A percentile compares a stretch with the other conserved stretches of the same genome.
These are phyloP conservation scores for Chamaenerion angustifolium DNA, from an alignment of 345 rosid species.

Conservation along the genomic window DNA sequence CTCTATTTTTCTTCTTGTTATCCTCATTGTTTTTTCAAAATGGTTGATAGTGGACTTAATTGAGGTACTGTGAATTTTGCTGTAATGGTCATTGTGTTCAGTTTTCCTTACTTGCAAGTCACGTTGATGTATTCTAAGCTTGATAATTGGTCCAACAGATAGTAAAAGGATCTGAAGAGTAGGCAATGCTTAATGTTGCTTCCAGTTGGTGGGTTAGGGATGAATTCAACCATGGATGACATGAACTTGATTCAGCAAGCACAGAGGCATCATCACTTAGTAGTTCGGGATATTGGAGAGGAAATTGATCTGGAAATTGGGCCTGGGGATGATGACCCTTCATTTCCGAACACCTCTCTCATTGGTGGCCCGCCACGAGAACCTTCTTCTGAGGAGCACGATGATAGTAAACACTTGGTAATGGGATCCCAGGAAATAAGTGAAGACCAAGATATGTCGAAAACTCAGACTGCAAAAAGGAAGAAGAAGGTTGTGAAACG, in stretches of 20 bases:
- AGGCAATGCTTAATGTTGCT: conserved; percentile 92
- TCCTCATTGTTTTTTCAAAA: no score
- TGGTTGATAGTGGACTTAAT: no score
- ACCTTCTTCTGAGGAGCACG: conserved; percentile 67
- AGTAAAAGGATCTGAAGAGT: neutral
- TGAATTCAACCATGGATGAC: conserved; percentile 93
- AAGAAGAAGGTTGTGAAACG: conserved; percentile 96
- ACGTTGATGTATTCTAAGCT: no score
- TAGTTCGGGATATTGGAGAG: conserved; percentile 86
- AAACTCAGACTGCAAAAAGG: conserved; percentile 54
- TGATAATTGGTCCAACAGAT: neutral
- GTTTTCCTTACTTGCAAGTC: no score
- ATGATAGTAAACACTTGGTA: conserved; percentile 66
- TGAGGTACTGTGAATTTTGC: no score
- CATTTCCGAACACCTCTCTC: conserved; percentile 66
- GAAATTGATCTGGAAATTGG: conserved; percentile 98
- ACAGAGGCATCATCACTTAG: conserved; percentile 91
- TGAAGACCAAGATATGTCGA: conserved; percentile 64
- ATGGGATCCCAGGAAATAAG: conserved; percentile 51
- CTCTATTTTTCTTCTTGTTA: no score
- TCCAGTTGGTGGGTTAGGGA: conserved; percentile 60
- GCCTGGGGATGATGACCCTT: conserved; percentile 76
- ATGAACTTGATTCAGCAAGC: conserved; percentile 95
- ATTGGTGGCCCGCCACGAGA: conserved; percentile 52
- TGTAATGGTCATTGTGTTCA: no score